Evolutionary conservation across 306 rosid species (phyloP).

Genomic region (Chamaecrista fasciculata): DNA sequence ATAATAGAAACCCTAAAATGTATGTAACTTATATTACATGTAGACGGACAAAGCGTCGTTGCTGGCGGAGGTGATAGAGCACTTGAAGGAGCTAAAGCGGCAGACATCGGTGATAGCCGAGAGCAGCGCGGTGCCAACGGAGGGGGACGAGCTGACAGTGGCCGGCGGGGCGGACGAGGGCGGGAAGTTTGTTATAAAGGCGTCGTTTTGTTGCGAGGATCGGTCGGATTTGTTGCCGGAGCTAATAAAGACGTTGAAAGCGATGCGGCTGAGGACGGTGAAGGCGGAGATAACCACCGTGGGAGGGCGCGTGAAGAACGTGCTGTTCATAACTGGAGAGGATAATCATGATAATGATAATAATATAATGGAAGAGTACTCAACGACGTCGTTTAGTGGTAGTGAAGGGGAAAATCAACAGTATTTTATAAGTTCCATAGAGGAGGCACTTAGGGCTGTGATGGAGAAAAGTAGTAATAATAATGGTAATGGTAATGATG

Average conservation of each 20-base stretch:
- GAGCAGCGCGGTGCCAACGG: constrained; percentile 78
- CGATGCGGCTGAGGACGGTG: constrained; percentile 63
- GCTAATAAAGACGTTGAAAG: constrained; percentile 73
- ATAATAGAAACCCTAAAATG: no score
- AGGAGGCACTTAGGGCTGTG: constrained; percentile 81
- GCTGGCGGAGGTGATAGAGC: constrained; percentile 91
- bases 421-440: constrained; percentile 64
- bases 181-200: constrained; percentile 72
- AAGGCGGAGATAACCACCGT: constrained; percentile 92
- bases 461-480: constrained; percentile 68
- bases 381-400: no score
- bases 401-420: no score
- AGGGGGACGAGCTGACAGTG: constrained; percentile 71
- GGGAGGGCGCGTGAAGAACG: constrained; percentile 89
- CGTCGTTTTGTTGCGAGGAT: constrained; percentile 89
- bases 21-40: no score
- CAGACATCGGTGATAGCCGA: constrained; percentile 83
- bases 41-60: constrained; percentile 96
- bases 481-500: constrained; percentile 52
- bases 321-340: constrained; percentile 72
- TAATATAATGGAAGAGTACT: background rate
- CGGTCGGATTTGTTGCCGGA: constrained; percentile 84
- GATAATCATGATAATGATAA: constrained; percentile 31
- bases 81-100: constrained; percentile 85
- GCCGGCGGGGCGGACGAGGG: constrained; percentile 76